Evolutionary conservation across 306 rosid genomes (phyloP).

Genomic region (Oemleria cerasiformis): DNA sequence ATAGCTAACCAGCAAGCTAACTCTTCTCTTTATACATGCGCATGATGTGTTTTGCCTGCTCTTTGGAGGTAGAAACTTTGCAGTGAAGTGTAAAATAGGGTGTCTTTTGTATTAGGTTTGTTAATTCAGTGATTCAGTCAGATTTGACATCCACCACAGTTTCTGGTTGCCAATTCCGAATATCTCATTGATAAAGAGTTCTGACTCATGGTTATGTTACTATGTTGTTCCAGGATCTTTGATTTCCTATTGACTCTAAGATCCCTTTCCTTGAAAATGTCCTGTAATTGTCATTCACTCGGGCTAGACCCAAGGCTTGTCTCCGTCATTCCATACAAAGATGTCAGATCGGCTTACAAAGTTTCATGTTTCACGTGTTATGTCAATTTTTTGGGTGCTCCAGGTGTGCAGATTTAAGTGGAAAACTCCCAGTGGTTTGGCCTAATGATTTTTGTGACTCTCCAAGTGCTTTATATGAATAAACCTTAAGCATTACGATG

Average conservation of each 20-base stretch:
- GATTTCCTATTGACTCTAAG: background rate
- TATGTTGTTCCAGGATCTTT: background rate
- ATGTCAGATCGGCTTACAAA: background rate
- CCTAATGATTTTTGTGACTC: background rate
- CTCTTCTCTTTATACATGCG: background rate
- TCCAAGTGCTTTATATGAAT: background rate
- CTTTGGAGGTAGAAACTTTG: background rate
- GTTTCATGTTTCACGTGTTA: background rate
- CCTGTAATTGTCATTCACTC: background rate
- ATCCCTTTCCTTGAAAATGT: background rate
- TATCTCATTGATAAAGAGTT: background rate
- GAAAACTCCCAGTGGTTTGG: background rate
- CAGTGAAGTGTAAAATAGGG: background rate
- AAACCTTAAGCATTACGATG: background rate
- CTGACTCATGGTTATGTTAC: background rate
- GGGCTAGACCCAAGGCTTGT: background rate
- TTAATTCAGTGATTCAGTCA: conserved; percentile 6
- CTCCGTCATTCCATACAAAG: background rate
- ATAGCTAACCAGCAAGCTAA: background rate
- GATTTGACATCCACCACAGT: background rate
- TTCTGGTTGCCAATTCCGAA: background rate
- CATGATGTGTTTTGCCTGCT: background rate
- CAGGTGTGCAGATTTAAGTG: background rate
- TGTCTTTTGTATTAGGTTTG: background rate
- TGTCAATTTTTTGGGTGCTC: background rate